Percentiles rank a stretch among this genome's conserved stretches.
Evolutionary conservation across 306 rosid genomes (phyloP).

Genomic region (Pyrus communis): DNA sequence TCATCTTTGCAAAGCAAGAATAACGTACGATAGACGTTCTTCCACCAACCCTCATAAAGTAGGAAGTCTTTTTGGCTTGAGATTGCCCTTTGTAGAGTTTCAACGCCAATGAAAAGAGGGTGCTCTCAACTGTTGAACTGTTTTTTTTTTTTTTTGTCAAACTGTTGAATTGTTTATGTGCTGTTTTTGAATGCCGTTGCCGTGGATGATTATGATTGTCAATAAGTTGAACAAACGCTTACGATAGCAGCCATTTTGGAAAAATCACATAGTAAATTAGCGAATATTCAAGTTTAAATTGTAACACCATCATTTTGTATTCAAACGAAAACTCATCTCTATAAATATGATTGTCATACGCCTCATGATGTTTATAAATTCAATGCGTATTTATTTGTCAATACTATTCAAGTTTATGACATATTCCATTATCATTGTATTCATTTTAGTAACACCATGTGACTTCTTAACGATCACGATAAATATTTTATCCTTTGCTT

Average conservation of each 20-base stretch:
- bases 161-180: not conserved
- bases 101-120: not conserved
- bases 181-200: not conserved
- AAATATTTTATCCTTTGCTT: not conserved
- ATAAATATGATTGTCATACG: not conserved
- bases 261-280: not conserved
- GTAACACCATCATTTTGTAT: not conserved
- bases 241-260: constrained; percentile 23
- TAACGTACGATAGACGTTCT: no score
- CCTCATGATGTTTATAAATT: not conserved
- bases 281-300: not conserved
- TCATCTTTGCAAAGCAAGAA: no score
- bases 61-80: no score
- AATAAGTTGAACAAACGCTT: not conserved
- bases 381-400: no score
- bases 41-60: no score
- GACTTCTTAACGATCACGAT: no score
- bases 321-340: not conserved
- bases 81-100: not conserved
- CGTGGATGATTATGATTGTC: constrained; percentile 1
- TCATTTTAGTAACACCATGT: no score
- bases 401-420: no score
- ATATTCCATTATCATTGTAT: no score
- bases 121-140: not conserved
- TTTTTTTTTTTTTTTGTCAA: not conserved